Conservation (phyloP, 805 yeast species). For the Kazachstania viticola region DNA sequence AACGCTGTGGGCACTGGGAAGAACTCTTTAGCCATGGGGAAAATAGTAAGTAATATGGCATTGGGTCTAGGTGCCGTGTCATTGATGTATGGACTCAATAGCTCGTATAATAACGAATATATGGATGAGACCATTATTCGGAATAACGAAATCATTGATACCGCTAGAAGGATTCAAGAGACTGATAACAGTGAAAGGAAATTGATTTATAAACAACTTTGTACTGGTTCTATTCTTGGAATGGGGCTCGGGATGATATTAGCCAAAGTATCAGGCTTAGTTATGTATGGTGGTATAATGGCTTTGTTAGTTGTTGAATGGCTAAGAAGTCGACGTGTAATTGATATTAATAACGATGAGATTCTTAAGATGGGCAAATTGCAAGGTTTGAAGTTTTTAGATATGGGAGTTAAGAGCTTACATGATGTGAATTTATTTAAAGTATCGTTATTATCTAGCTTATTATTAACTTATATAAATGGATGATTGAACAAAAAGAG, state of each 20-base stretch:
- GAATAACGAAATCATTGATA: not conserved
- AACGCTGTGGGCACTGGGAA: too few species aligned
- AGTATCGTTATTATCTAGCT: slow-evolving; percentile 15
- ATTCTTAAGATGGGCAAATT: slow-evolving; percentile 2
- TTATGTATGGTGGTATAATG: slow-evolving; percentile 13
- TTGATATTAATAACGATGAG: slow-evolving; percentile 11
- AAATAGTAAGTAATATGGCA: too few species aligned
- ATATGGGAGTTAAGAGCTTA: slow-evolving; percentile 12
- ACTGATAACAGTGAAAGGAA: slow-evolving; percentile 2
- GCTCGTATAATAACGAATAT: too few species aligned
- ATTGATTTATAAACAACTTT: slow-evolving; percentile 15
- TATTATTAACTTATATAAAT: slow-evolving; percentile 18
- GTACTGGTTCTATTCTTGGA: slow-evolving; percentile 22
- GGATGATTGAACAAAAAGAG: slow-evolving; percentile 3
- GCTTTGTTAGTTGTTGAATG: slow-evolving; percentile 17
- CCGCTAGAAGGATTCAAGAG: too few species aligned
- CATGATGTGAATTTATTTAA: slow-evolving; percentile 17
- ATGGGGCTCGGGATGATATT: slow-evolving; percentile 17
- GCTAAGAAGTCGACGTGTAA: slow-evolving; percentile 16
- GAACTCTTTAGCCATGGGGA: too few species aligned
- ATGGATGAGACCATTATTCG: too few species aligned
- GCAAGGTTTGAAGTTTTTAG: slow-evolving; percentile 9
- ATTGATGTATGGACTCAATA: too few species aligned
- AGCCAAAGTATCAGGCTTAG: slow-evolving; percentile 17
- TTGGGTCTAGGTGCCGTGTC: too few species aligned